Conservation (phyloP, 1,284 basidiomycete genomes). For the Trametes sp. region DNA sequence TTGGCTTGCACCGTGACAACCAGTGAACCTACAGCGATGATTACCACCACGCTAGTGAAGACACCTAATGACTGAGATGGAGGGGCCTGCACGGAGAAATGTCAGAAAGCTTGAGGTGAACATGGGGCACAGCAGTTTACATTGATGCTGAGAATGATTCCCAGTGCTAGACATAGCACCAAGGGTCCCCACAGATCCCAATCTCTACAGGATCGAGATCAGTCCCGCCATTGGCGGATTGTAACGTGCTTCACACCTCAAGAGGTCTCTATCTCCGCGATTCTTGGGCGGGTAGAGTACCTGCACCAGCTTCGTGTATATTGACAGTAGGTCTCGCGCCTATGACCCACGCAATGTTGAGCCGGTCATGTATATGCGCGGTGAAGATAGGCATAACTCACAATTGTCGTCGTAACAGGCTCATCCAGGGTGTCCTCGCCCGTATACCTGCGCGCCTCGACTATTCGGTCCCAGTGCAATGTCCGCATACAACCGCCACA, state of each 20-base stretch:
- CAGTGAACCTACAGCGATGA: conserved; percentile 88
- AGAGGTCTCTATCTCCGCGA: conserved; percentile 77
- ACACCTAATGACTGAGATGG: conserved; percentile 83
- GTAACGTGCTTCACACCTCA: conserved; percentile 55
- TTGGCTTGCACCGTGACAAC: conserved; percentile 94
- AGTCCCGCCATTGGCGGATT: conserved; percentile 10
- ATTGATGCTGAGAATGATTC: conserved; percentile 89
- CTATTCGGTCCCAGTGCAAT: conserved; percentile 7
- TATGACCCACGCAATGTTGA: conserved; percentile 45
- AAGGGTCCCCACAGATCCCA: conserved; percentile 98
- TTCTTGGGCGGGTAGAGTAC: conserved; percentile 86
- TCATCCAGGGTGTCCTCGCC: conserved; percentile 91
- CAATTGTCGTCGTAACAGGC: conserved; percentile 88
- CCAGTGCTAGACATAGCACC: conserved; percentile 84
- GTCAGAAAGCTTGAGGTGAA: neutral
- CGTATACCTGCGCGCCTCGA: conserved; percentile 62
- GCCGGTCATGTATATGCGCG: too few species aligned
- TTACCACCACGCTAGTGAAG: conserved; percentile 92
- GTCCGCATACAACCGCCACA: conserved; percentile 30
- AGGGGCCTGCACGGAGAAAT: conserved; percentile 68
- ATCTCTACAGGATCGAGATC: conserved; percentile 61
- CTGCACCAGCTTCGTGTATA: conserved; percentile 91
- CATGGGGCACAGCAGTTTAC: conserved; percentile 52
- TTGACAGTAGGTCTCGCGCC: conserved; percentile 88
- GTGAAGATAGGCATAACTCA: too few species aligned